Base-by-base conservation (phyloP, 495 filamentous ascomycete genomes). In the Talaromyces borbonicus region DNA sequence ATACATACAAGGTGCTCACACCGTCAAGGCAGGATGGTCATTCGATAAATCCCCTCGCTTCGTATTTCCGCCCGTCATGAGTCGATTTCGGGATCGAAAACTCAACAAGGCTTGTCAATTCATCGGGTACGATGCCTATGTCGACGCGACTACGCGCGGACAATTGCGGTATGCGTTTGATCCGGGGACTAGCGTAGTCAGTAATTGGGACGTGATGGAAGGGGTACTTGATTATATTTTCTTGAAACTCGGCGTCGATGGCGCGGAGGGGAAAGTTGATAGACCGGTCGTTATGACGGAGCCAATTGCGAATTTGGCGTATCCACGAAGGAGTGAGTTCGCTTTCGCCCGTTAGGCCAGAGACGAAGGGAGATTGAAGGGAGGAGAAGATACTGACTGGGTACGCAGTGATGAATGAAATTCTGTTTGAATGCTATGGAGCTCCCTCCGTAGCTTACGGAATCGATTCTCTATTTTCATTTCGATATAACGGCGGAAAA, bases 201-300 rank as follows among this genome's bases (percentile, higher is more conserved):
- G 84, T 56, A 98, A 96, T 60, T 98, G 93, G 85, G 92, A 98
- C 59, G 88, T 87, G 12, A 84, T 95, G 79, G 92, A 98, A 59
- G 86, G 86, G 26, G 70, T 95, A 19, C 61, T 98, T 43, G 92
- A 98, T 60, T 92, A 95, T 56, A 69, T 88, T 22, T 97, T 98
- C 61, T 66, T 94, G 37, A 95, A 94, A 65, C 66, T 98, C 29
- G 93, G 92, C 9, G 72, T 96, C 43, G 85, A 94, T 46, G 84
- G 82, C 5, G 68, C 69, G 12, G 63, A 69, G 40, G 87, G 85
- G 24, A 73, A 75, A 6, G 76, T 98, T 29, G 89, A 87, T 49
- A 69, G 88, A 55, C 87, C 90, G 2, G 75, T 98, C 48, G 80
- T 98, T 33, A 93, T 98, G 87, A 97, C 92, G 0, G 92, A 98